These are phyloP conservation scores for Agrocybe praecox DNA, from an alignment of 768 basidiomycete species.

Conservation along the genomic window DNA sequence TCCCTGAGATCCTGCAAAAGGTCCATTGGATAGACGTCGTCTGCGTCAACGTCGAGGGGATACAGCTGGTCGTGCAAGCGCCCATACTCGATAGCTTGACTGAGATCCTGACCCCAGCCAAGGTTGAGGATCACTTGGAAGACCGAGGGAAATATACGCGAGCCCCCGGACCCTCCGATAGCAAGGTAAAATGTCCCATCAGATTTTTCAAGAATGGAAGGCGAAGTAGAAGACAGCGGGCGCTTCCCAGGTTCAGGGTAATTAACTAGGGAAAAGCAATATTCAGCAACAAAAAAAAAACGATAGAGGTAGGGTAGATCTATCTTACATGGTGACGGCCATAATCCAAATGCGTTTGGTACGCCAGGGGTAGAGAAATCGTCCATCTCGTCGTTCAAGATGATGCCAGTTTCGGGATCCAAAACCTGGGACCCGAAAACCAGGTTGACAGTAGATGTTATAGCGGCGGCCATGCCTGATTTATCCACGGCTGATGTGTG, in stretches of 20 bases:
- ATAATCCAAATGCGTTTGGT: conserved; percentile 84
- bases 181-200: conserved; percentile 76
- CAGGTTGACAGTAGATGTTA: conserved; percentile 90
- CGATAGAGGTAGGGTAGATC: no score
- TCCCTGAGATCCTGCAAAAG: conserved; percentile 57
- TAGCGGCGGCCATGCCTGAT: conserved; percentile 81
- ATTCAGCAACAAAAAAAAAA: background rate
- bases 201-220: conserved; percentile 77
- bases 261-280: conserved; percentile 57
- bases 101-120: conserved; percentile 81
- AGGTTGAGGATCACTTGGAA: conserved; percentile 81
- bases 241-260: conserved; percentile 89
- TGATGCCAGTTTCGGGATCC: conserved; percentile 84
- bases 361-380: conserved; percentile 88
- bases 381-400: conserved; percentile 95
- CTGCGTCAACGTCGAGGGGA: conserved; percentile 62
- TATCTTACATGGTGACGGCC: conserved; percentile 75
- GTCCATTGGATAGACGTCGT: conserved; percentile 57
- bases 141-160: conserved; percentile 78
- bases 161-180: conserved; percentile 87
- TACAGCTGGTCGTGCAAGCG: conserved; percentile 88
- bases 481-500: conserved; percentile 85
- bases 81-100: conserved; percentile 81
- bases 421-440: conserved; percentile 89
- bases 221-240: conserved; percentile 83